phyloP scores from a whole-genome alignment of 805 yeast genomes.

The Candida fluviatilis region DNA sequence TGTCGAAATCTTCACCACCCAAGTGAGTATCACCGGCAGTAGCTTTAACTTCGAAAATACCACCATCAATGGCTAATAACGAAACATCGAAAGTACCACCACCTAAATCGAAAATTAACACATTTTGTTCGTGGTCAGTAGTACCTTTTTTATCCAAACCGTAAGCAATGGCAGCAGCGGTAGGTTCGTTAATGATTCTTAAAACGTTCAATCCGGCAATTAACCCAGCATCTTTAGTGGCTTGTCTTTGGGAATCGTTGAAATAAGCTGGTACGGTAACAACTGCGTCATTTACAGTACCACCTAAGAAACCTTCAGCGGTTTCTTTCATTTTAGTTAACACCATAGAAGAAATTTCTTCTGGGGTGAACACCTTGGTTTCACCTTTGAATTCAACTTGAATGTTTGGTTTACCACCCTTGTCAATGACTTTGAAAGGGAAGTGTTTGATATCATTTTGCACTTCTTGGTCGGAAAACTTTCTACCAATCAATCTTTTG shows the following conservation, averaged over 20 bases:
- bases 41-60: conserved; percentile 89
- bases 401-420: conserved; percentile 82
- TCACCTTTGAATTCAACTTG: conserved; percentile 89
- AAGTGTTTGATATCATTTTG: conserved; percentile 78
- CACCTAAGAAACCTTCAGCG: conserved; percentile 88
- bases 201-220: conserved; percentile 45
- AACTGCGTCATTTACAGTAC: conserved; percentile 58
- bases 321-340: conserved; percentile 89
- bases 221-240: conserved; percentile 41
- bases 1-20: conserved; percentile 97
- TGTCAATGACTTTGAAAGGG: conserved; percentile 78
- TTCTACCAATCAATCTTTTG: conserved; percentile 89
- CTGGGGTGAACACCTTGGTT: conserved; percentile 82
- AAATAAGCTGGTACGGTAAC: conserved; percentile 43
- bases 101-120: conserved; percentile 91
- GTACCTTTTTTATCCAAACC: conserved; percentile 48
- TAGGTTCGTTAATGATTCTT: conserved; percentile 43
- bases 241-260: conserved; percentile 43
- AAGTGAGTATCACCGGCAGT: conserved; percentile 96
- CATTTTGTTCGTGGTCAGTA: conserved; percentile 63
- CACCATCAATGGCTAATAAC: conserved; percentile 79
- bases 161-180: conserved; percentile 45
- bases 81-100: conserved; percentile 98
- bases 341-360: conserved; percentile 92
- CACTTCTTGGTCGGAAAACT: conserved; percentile 73